Evolutionary conservation across 2,329 filamentous ascomycete species (phyloP).

Genomic region (Pseudocercospora musae): DNA sequence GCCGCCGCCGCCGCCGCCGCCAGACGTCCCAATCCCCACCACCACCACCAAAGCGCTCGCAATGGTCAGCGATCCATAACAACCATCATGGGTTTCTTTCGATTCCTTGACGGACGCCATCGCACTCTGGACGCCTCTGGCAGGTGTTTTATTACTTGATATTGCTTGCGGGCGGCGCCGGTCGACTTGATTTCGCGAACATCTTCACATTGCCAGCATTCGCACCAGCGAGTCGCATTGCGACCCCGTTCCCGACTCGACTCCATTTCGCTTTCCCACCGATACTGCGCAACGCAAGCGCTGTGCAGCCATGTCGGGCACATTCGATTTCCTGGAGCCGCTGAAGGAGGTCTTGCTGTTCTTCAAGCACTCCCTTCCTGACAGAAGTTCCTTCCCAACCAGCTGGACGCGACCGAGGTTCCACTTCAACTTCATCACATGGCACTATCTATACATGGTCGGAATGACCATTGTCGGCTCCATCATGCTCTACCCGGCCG

Average conservation of each 20-base stretch:
- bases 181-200: neutral
- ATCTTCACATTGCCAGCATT: neutral
- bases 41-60: too few relatives aligned
- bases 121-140: neutral
- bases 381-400: neutral
- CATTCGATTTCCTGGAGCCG: conserved; percentile 17
- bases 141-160: neutral
- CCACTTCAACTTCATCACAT: conserved; percentile 82
- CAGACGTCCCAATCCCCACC: too few relatives aligned
- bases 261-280: neutral
- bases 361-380: conserved; percentile 17
- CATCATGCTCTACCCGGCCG: conserved; percentile 64
- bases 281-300: neutral
- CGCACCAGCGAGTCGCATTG: neutral
- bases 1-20: neutral
- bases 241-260: neutral
- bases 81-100: neutral
- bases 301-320: neutral
- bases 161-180: neutral
- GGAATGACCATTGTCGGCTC: conserved; percentile 69
- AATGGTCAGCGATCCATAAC: neutral
- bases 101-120: neutral
- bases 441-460: conserved; percentile 82
- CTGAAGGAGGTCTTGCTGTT: conserved; percentile 20
- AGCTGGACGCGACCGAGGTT: conserved; percentile 56